Conservation (phyloP, 2,329 filamentous ascomycete species). For the Tolypocladium tropicale region DNA sequence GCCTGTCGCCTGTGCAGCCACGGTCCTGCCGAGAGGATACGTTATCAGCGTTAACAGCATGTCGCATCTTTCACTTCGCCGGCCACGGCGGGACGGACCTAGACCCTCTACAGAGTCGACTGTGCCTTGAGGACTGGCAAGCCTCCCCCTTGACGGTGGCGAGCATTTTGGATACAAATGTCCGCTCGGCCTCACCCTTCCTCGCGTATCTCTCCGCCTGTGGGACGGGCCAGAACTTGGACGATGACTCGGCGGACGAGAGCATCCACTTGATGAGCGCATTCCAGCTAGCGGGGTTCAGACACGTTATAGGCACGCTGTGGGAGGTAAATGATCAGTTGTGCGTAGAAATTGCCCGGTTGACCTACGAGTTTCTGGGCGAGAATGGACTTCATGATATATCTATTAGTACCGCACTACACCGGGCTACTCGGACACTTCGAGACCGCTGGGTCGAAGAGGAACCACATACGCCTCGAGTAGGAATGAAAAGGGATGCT, state of each 20-base stretch:
- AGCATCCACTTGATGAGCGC: slow-evolving; percentile 9
- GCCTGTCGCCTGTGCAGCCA: neutral
- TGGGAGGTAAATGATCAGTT: slow-evolving; percentile 25
- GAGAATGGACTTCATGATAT: slow-evolving; percentile 2
- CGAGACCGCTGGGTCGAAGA: neutral
- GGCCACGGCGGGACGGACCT: slow-evolving; percentile 19
- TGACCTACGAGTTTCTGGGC: slow-evolving; percentile 12
- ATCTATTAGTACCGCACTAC: slow-evolving; percentile 3
- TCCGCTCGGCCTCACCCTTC: neutral
- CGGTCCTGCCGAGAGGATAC: slow-evolving; percentile 10
- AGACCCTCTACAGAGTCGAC: neutral
- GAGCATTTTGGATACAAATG: neutral
- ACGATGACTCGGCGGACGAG: neutral
- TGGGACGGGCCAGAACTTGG: neutral
- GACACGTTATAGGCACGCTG: slow-evolving; percentile 28
- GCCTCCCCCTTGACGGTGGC: neutral
- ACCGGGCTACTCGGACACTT: neutral
- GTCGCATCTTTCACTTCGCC: slow-evolving; percentile 30
- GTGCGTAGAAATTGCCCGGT: slow-evolving; percentile 19
- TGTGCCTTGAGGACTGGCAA: neutral
- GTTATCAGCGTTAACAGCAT: slow-evolving; percentile 9
- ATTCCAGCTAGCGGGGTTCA: slow-evolving; percentile 28
- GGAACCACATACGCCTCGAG: neutral
- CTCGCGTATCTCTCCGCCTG: neutral
- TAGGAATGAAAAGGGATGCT: neutral